phyloP scores from a whole-genome alignment of 352 stramenopile species.

The Phytophthora colocasiae region DNA sequence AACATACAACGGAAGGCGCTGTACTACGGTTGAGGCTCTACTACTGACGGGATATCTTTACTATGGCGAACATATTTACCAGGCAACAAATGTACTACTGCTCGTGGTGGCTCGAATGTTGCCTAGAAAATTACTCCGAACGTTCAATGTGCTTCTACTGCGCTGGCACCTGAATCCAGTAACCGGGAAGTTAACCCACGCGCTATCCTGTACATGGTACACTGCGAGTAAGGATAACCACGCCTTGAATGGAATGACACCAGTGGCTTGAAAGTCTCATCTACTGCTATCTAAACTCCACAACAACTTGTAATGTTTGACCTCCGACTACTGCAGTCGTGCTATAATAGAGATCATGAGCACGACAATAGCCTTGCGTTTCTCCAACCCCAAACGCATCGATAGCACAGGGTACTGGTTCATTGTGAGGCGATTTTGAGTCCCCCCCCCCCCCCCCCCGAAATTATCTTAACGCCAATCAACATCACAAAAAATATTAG shows the following conservation, averaged over 20 bases:
- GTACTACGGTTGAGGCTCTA: constrained; percentile 20
- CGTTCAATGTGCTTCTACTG: constrained; percentile 37
- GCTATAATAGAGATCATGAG: no score
- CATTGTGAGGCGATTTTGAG: no score
- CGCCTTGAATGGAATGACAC: constrained; percentile 17
- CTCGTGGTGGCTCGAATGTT: constrained; percentile 27
- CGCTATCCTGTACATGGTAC: constrained; percentile 25
- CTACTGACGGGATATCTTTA: constrained; percentile 28
- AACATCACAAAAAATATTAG: no score
- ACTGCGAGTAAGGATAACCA: constrained; percentile 18
- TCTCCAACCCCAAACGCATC: no score
- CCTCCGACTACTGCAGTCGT: no score
- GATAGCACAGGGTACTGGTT: no score
- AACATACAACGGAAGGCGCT: constrained; percentile 19
- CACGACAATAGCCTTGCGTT: no score
- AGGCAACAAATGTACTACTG: constrained; percentile 15
- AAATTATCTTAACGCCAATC: no score
- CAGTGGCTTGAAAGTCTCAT: constrained; percentile 4
- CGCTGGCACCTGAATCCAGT: constrained; percentile 21
- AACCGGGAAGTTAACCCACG: constrained; percentile 20
- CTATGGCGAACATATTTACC: constrained; percentile 32
- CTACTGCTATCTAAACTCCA: no score
- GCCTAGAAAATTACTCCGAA: constrained; percentile 27
- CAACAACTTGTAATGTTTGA: no score
- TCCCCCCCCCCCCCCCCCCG: no score